Evolutionary conservation across 495 filamentous ascomycete species (phyloP), one percentile per base, ranked within the genome.

Genomic region (Aspergillus affinis): DNA sequence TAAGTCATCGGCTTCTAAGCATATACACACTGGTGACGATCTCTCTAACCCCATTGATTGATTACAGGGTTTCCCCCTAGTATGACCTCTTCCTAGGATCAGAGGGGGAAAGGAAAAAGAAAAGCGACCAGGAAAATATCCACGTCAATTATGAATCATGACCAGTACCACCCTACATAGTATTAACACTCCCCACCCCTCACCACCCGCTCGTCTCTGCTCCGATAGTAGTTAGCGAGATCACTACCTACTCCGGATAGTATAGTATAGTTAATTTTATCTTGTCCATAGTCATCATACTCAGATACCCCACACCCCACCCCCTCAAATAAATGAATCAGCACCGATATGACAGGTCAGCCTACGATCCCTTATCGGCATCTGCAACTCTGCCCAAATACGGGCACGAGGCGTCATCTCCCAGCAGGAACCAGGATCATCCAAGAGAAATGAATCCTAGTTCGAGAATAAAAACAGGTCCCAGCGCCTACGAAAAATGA

Each of bases 361-460:
- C 6, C 30, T 32, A 12, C 30, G 30, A 12, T 7, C 10, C 7
- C 47, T 49, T 49, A 49, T 49, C 47, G 6, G 18, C 20, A 47
- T 48, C 44, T 56, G 54, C 54, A 56, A 23, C 45, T 18, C 44
- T 56, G 26, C 54, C 41, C 45, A 56, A 56, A 56, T 19, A 47
- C 52, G 30, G 17, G 19, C 17, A 3, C 45, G 45, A 4, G 19
- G 15, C 17, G 30, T 32, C 3, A 6, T 10, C 19, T 17, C 9
- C 6, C 19, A 7, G 19, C 30, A 17, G n/a, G 18, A 5, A 9
- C 6, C n/a, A 52, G 27, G 6, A 36, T 18, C 18, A 23, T 27
- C 23, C 23, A 26, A 4, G 23, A 2, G 23, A 26, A 26, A n/a
- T n/a, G n/a, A n/a, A n/a, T n/a, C n/a, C n/a, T n/a, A n/a, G n/a